These are phyloP conservation scores for Cyclanthera cordifolia DNA, from an alignment of 306 rosid species.

Conservation along the genomic window DNA sequence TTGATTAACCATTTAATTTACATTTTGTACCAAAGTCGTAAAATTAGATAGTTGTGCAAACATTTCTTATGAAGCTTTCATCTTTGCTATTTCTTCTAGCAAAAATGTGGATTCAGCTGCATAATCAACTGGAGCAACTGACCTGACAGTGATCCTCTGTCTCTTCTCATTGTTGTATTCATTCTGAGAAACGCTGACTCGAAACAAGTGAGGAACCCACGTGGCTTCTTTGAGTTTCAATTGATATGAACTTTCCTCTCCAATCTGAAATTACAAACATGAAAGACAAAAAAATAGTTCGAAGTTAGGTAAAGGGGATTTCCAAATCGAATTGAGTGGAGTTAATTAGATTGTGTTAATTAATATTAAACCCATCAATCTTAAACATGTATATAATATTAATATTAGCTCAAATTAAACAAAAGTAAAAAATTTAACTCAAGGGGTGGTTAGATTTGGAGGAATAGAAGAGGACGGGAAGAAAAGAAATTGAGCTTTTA, in stretches of 20 bases:
- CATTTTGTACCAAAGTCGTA: not conserved
- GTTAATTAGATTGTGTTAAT: no score
- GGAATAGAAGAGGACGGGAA: no score
- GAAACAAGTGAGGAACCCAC: slow-evolving; percentile 66
- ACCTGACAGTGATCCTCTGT: slow-evolving; percentile 63
- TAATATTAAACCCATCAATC: no score
- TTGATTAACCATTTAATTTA: not conserved
- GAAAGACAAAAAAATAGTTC: no score
- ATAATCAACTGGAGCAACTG: slow-evolving; percentile 67
- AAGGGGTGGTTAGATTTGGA: no score
- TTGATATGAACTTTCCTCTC: slow-evolving; percentile 42
- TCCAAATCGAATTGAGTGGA: no score
- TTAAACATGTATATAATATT: no score
- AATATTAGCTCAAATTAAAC: no score
- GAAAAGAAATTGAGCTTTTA: no score
- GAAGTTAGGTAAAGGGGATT: no score
- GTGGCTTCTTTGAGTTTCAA: slow-evolving; percentile 62
- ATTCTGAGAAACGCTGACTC: slow-evolving; percentile 69
- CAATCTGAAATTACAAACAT: slow-evolving; percentile 28
- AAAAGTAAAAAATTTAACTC: no score
- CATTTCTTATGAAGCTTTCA: slow-evolving; percentile 29
- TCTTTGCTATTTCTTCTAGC: slow-evolving; percentile 73
- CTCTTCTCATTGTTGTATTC: slow-evolving; percentile 77
- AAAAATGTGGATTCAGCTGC: slow-evolving; percentile 62
- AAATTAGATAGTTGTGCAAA: no score